Percentiles rank a stretch among this genome's conserved stretches.
Evolutionary conservation across 495 filamentous ascomycete genomes (phyloP).

Genomic region (Cudoniella acicularis): DNA sequence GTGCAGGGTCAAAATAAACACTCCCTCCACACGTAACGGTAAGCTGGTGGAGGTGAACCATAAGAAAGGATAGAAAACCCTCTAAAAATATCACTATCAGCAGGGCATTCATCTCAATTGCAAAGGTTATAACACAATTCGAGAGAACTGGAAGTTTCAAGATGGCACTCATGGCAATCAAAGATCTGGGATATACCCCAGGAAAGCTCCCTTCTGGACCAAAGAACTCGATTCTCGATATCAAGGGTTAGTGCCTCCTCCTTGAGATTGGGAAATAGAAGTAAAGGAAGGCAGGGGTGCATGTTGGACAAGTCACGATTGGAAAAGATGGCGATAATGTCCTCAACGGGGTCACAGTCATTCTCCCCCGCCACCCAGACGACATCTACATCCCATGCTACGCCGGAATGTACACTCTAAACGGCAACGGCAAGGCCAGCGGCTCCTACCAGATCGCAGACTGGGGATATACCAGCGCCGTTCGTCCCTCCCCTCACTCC

Average conservation of each 20-base stretch:
- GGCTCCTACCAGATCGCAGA: constrained; percentile 24
- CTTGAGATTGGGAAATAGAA: background rate
- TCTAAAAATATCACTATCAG: too few relatives aligned
- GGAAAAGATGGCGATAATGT: constrained; percentile 21
- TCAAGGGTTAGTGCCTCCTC: constrained; percentile 13
- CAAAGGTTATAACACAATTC: too few relatives aligned
- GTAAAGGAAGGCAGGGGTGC: constrained; percentile 15
- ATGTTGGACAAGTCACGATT: constrained; percentile 24
- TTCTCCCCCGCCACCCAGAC: constrained; percentile 23
- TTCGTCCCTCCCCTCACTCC: constrained; percentile 8
- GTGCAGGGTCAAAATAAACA: too few relatives aligned
- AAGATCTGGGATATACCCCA: constrained; percentile 23
- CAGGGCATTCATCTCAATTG: too few relatives aligned
- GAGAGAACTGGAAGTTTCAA: too few relatives aligned
- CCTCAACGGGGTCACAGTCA: constrained; percentile 23
- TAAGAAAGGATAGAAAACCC: too few relatives aligned
- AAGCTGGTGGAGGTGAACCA: too few relatives aligned
- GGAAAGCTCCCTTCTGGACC: constrained; percentile 20
- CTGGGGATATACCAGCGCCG: constrained; percentile 25
- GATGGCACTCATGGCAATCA: constrained; percentile 22
- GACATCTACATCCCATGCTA: constrained; percentile 26
- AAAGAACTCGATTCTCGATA: constrained; percentile 27
- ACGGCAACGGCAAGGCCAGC: constrained; percentile 26
- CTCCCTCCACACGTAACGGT: too few relatives aligned
- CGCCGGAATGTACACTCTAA: constrained; percentile 22